Evolutionary conservation across 305 asterid genomes (phyloP), one percentile per base, ranked within the genome.

Genomic region (Petunia hybrid): DNA sequence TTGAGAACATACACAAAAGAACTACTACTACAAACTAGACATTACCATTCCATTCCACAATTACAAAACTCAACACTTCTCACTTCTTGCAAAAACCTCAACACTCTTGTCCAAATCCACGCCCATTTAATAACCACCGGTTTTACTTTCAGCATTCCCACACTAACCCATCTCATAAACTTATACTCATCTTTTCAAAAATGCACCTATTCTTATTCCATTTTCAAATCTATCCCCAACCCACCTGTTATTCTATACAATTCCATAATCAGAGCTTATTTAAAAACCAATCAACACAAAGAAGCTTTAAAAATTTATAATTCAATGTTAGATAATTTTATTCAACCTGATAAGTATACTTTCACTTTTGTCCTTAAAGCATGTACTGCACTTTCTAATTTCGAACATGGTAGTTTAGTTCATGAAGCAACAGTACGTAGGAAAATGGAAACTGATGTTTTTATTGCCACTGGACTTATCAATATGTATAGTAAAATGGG

Each of bases 301-400:
- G 84, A 85, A 77, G 89, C 89, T 4, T 71, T 87, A 5, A 42
- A 80, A 43, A 59, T 83, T 46, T 87, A 80, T 83, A 70, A 5
- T 42, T 80, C 42, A 59, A 87, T 87, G 87, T 60, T 43, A 53
- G 70, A 57, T 46, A 76, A 62, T 10, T 55, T 16, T 4, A 46
- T 82, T 16, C 78, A 62, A 1, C 85, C 85, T 8, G 90, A 87
- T 82, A 84, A 85, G 60, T 85, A 81, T 45, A 87, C 90, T 8
- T 87, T 85, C 51, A 87, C 88, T 51, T 87, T 87, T 64, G 85
- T 74, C 31, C 82, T 87, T 35, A 87, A 87, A 87, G 90, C 90
- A 60, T 85, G 90, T 39, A 82, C 87, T 40, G 65, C 62, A 13
- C 13, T 80, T 0, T 42, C 68, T 48, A 78, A 84, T 41, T 80